Conservation (phyloP, 1,139 yeast genomes). For the Kodamaea sp. region DNA sequence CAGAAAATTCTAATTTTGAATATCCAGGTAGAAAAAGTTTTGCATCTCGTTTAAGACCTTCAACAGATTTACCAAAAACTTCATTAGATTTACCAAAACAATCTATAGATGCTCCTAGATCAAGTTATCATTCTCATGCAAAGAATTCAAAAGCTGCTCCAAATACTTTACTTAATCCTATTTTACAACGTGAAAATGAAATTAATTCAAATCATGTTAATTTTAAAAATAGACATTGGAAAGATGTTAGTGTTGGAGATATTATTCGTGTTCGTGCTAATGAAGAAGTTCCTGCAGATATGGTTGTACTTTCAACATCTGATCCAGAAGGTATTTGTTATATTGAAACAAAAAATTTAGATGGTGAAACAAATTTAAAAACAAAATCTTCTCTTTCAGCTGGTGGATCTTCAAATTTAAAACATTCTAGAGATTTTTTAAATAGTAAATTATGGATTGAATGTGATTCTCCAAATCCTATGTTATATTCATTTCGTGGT, state of each 20-base stretch:
- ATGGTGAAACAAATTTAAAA: conserved; percentile 94
- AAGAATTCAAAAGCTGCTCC: conserved; percentile 13
- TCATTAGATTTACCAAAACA: not conserved
- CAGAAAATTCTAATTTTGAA: conserved; percentile 28
- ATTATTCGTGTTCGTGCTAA: conserved; percentile 77
- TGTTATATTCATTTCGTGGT: conserved; percentile 83
- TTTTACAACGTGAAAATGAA: conserved; percentile 20
- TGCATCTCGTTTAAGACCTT: conserved; percentile 5
- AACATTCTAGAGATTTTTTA: conserved; percentile 69
- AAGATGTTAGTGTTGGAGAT: conserved; percentile 85
- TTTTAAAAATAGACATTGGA: conserved; percentile 79
- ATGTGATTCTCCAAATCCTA: conserved; percentile 85
- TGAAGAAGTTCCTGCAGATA: conserved; percentile 93
- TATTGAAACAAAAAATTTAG: conserved; percentile 90
- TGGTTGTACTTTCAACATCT: conserved; percentile 73
- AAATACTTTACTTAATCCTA: conserved; percentile 36
- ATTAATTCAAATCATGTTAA: conserved; percentile 17
- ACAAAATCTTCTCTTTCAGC: conserved; percentile 70
- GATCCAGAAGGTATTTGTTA: conserved; percentile 90
- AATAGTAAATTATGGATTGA: conserved; percentile 79
- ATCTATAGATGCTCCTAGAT: not conserved
- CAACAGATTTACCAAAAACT: conserved; percentile 12
- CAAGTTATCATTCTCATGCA: conserved; percentile 2
- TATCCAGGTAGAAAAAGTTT: conserved; percentile 6
- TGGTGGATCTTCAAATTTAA: conserved; percentile 53